Base-by-base conservation (phyloP, 495 filamentous ascomycete genomes). In the Zalerion maritima region DNA sequence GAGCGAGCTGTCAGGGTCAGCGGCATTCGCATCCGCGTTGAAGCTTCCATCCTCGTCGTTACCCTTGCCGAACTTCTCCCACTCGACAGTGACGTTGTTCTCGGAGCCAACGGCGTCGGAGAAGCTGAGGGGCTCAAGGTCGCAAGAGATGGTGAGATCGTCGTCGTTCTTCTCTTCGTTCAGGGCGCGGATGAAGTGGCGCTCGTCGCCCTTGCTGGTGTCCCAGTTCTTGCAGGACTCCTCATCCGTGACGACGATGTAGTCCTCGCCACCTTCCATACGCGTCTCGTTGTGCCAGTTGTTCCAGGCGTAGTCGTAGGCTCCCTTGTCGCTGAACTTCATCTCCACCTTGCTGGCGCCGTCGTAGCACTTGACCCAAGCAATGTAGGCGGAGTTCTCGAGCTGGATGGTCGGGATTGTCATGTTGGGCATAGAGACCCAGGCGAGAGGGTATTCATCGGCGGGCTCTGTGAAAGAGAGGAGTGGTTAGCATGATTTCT, bases 371-470 rank as follows among this genome's bases (percentile, higher is more conserved):
- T 14, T 12, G 23, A 25, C 23, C 23, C 14, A 12, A 12, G 11
- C 14, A 14, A 25, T 12, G 23, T 25, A 25, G 6, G 11, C 14
- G 5, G 23, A 25, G 23, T 25, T 25, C 11, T 12, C 6, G 14
- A 25, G 23, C 14, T 25, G 23, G 6, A 25, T 6, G 11, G 23
- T 25, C 14, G 23, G 23, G 6, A 12, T 12, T 12, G 23, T 25
- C 23, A 25, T 25, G 14, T 25, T 25, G 5, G 23, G 23, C 23
- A 25, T 25, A 12, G 23, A 12, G 14, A 25, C 23, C 23, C 23
- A 25, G 23, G 23, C 23, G 6, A 25, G 23, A 14, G 23, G 23
- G 23, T n/a, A 12, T 25, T 14, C 23, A 25, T n/a, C 23, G 14
- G 23, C 23, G 11, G 23, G 23, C 23, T 25, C 23, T 25, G 14